Conservation (phyloP, 805 yeast genomes). For the Isabelozyma rhagii region DNA sequence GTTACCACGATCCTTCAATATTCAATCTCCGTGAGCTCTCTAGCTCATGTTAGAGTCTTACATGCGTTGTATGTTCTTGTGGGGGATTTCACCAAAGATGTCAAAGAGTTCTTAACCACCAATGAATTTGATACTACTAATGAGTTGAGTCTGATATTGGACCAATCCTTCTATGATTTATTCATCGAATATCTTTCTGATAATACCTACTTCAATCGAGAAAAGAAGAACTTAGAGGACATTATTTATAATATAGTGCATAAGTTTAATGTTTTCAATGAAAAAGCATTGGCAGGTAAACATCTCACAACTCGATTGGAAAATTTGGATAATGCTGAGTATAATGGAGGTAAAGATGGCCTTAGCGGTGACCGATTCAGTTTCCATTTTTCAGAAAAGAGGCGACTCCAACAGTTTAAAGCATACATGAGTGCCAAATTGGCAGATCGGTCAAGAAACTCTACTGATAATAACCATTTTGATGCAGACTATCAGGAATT, state of each 20-base stretch:
- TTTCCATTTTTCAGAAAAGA: constrained; percentile 34
- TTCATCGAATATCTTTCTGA: constrained; percentile 69
- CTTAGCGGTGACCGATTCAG: constrained; percentile 23
- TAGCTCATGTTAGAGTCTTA: constrained; percentile 74
- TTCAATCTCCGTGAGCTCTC: constrained; percentile 58
- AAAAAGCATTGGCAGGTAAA: constrained; percentile 31
- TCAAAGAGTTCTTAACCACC: constrained; percentile 56
- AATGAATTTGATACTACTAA: constrained; percentile 47
- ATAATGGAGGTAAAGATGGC: constrained; percentile 10
- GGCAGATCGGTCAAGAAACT: constrained; percentile 36
- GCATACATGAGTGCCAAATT: constrained; percentile 52
- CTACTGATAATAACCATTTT: constrained; percentile 8
- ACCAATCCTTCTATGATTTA: constrained; percentile 68
- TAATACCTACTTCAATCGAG: constrained; percentile 65
- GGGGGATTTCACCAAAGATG: constrained; percentile 57
- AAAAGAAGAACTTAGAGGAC: constrained; percentile 64
- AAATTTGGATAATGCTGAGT: constrained; percentile 28
- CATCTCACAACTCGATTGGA: constrained; percentile 30
- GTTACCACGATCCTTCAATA: constrained; percentile 57
- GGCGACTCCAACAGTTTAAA: constrained; percentile 51
- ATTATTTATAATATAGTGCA: constrained; percentile 44
- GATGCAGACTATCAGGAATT: constrained; percentile 19
- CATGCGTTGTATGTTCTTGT: constrained; percentile 62
- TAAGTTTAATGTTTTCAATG: constrained; percentile 39
- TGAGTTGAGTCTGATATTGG: constrained; percentile 50